These are phyloP conservation scores for Kurtzmaniella natalensis DNA, from an alignment of 1,139 yeast genomes.

Conservation along the genomic window DNA sequence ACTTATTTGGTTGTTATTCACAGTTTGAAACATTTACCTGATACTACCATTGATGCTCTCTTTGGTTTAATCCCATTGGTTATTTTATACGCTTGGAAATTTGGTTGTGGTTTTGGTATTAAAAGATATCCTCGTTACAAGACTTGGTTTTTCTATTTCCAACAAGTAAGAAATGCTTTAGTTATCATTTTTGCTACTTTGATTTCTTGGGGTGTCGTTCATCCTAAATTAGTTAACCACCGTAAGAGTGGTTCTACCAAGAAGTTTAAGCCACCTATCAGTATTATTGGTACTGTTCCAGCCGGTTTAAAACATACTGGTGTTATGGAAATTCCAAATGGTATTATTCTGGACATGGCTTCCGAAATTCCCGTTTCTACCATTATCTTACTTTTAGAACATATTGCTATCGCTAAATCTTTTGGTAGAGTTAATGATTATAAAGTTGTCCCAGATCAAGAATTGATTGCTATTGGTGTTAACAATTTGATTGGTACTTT, in stretches of 20 bases:
- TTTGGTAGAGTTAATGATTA: slow-evolving; percentile 92
- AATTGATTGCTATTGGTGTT: slow-evolving; percentile 89
- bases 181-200: slow-evolving; percentile 75
- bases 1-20: slow-evolving; percentile 68
- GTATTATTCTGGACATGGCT: slow-evolving; percentile 58
- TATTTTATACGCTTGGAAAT: slow-evolving; percentile 64
- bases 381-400: slow-evolving; percentile 80
- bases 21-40: slow-evolving; percentile 66
- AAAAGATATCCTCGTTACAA: slow-evolving; percentile 62
- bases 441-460: slow-evolving; percentile 89
- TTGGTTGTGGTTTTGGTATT: slow-evolving; percentile 51
- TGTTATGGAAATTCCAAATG: slow-evolving; percentile 61
- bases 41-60: slow-evolving; percentile 75
- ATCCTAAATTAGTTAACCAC: slow-evolving; percentile 33
- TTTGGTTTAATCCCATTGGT: slow-evolving; percentile 77
- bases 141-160: slow-evolving; percentile 59
- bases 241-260: slow-evolving; percentile 25
- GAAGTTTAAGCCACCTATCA: slow-evolving; percentile 45
- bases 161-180: slow-evolving; percentile 77
- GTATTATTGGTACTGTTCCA: slow-evolving; percentile 73
- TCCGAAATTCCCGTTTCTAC: slow-evolving; percentile 82
- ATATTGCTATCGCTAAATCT: slow-evolving; percentile 89
- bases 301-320: slow-evolving; percentile 78
- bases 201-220: slow-evolving; percentile 58
- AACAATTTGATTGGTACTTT: slow-evolving; percentile 88